Base-by-base conservation (phyloP, 2,329 filamentous ascomycete species). In the Pyricularia sp. region DNA sequence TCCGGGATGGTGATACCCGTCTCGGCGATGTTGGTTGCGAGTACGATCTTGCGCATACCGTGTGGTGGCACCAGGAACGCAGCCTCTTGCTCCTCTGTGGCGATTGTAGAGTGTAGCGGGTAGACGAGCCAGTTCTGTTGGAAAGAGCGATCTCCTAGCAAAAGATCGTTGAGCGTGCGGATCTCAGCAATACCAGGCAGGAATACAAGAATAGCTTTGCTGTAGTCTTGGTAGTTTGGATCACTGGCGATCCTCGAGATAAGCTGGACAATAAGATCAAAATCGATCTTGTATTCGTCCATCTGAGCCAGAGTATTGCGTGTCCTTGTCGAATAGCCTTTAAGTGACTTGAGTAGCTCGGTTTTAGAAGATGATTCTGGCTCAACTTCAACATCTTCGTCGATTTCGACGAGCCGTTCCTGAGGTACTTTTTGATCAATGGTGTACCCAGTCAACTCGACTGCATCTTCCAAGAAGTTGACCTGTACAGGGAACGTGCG, bases 1-100 rank as follows among this genome's bases (percentile, higher is more conserved):
- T 99, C 95, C 0, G 95, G 95, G 72, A 99, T 99, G 0, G 95
- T 99, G 76, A 99, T 97, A 81, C 95, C 95, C 0, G 95, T 99
- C 78, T 99, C 95, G 4, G 95, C 95, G 77, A 99, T 99, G 76
- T 99, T 99, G 17, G 95, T 99, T 1, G 95, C 94, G 68, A 99
- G 85, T 1, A 99, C 94, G 72, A 99, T 95, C 80, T 99, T 99
- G 71, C 94, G 87, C 69, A 89, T 84, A 0, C 94, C 94, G 3
- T 84, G 85, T 0, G 94, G 93, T 6, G 95, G 95, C 0, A 97
- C 81, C 6, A 92, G 82, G 77, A 99, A 99, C 0, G 95, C 95
- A 42, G 91, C 90, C 78, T 99, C 94, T 77, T 99, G 95, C 71
- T 99, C 95, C 74, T 98, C 94, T 65, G 92, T 97, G 12, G 94